phyloP scores from a whole-genome alignment of 768 basidiomycete species.

The Suillus alpinus region DNA sequence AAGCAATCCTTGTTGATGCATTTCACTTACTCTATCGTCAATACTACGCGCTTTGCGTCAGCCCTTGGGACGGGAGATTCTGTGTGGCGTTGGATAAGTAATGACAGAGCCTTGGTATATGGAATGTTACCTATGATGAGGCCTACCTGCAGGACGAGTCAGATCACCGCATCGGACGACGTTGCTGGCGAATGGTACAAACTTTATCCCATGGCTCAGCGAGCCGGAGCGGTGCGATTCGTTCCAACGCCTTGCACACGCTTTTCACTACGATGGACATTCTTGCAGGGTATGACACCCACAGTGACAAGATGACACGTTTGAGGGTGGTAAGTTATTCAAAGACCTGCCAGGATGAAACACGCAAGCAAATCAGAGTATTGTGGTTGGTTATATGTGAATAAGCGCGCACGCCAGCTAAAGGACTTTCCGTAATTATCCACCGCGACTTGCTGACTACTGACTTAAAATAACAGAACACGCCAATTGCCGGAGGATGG shows the following conservation, averaged over 20 bases:
- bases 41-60: conserved; percentile 48
- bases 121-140: conserved; percentile 59
- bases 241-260: conserved; percentile 70
- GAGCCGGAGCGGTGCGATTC: conserved; percentile 80
- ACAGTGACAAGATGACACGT: background rate
- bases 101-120: conserved; percentile 3
- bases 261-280: conserved; percentile 33
- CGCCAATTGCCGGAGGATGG: background rate
- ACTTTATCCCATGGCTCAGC: conserved; percentile 97
- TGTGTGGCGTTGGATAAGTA: conserved; percentile 17
- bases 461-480: background rate
- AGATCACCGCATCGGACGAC: conserved; percentile 7
- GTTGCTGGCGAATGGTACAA: conserved; percentile 28
- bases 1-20: conserved; percentile 9
- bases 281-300: background rate
- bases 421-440: too few relatives aligned
- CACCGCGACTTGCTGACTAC: background rate
- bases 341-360: background rate
- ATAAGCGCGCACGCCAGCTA: background rate
- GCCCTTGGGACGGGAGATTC: conserved; percentile 53
- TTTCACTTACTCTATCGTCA: conserved; percentile 66
- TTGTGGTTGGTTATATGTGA: background rate
- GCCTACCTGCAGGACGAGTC: conserved; percentile 51
- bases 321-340: background rate
- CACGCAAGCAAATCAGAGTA: background rate